These are phyloP conservation scores for Hagleromyces aurorensis DNA, from an alignment of 805 yeast genomes.

Conservation along the genomic window DNA sequence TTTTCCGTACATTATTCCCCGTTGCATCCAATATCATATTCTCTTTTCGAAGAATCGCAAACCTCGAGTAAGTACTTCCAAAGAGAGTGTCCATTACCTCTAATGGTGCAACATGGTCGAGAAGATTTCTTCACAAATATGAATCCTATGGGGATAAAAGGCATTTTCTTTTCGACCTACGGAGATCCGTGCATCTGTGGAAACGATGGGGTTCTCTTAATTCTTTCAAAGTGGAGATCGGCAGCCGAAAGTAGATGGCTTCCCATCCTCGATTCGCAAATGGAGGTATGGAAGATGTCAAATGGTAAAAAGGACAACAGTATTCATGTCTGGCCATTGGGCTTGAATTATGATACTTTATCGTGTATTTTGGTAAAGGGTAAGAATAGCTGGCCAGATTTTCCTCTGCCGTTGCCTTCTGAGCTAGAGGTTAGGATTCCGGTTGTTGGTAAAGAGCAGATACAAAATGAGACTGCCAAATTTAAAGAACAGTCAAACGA, in stretches of 20 bases:
- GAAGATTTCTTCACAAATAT: slow-evolving; percentile 20
- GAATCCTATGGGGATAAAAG: slow-evolving; percentile 37
- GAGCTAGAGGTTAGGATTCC: slow-evolving; percentile 71
- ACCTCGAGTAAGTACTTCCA: slow-evolving; percentile 31
- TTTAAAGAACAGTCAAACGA: slow-evolving; percentile 26
- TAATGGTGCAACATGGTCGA: slow-evolving; percentile 21
- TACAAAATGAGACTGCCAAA: slow-evolving; percentile 23
- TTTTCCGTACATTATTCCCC: slow-evolving; percentile 41
- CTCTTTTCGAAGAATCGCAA: slow-evolving; percentile 24
- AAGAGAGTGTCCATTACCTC: slow-evolving; percentile 41
- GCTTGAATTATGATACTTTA: slow-evolving; percentile 60
- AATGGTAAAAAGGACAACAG: slow-evolving; percentile 40
- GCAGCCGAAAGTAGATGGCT: slow-evolving; percentile 76
- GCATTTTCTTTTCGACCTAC: slow-evolving; percentile 75
- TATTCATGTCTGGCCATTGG: slow-evolving; percentile 83
- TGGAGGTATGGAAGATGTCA: slow-evolving; percentile 42
- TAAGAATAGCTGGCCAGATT: slow-evolving; percentile 54
- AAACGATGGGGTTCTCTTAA: slow-evolving; percentile 60
- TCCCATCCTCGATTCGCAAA: slow-evolving; percentile 57
- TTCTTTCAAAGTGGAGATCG: slow-evolving; percentile 72
- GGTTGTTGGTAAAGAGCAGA: slow-evolving; percentile 32
- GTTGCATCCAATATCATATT: slow-evolving; percentile 22
- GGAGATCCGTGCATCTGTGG: slow-evolving; percentile 91
- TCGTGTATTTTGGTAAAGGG: slow-evolving; percentile 73
- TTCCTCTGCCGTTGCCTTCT: slow-evolving; percentile 79